phyloP scores from a whole-genome alignment of 495 filamentous ascomycete genomes.

The Bryoglossum gracile region DNA sequence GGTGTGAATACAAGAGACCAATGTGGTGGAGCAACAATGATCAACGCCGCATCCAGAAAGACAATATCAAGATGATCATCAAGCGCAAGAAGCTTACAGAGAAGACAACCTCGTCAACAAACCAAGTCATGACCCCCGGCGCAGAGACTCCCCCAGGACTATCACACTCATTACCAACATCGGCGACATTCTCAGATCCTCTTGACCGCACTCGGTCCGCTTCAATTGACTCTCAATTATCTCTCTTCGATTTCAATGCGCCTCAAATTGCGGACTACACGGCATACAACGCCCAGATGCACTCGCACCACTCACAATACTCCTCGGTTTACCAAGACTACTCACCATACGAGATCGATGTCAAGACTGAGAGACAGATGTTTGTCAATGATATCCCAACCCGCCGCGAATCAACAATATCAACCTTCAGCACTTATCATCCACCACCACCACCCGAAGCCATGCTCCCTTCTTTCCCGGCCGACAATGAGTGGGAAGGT shows the following conservation, averaged over 20 bases:
- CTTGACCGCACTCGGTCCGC: conserved; percentile 63
- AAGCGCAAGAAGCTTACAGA: conserved; percentile 92
- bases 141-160: conserved; percentile 67
- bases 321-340: conserved; percentile 34
- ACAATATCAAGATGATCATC: conserved; percentile 92
- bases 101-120: conserved; percentile 57
- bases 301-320: conserved; percentile 32
- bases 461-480: conserved; percentile 55
- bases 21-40: conserved; percentile 96
- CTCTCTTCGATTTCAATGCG: conserved; percentile 62
- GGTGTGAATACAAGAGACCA: conserved; percentile 93
- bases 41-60: conserved; percentile 78
- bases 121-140: conserved; percentile 44
- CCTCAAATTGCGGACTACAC: conserved; percentile 52
- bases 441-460: conserved; percentile 59
- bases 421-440: conserved; percentile 79
- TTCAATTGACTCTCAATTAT: conserved; percentile 70
- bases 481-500: conserved; percentile 66
- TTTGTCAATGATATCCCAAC: conserved; percentile 87
- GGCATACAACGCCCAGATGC: conserved; percentile 49
- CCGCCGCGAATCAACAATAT: conserved; percentile 72
- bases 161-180: conserved; percentile 74
- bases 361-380: conserved; percentile 91
- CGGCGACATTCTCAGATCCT: conserved; percentile 68
- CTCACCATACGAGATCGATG: conserved; percentile 86